phyloP scores from a whole-genome alignment of 164 flowering plant genomes.

The Chimonanthus praecox region DNA sequence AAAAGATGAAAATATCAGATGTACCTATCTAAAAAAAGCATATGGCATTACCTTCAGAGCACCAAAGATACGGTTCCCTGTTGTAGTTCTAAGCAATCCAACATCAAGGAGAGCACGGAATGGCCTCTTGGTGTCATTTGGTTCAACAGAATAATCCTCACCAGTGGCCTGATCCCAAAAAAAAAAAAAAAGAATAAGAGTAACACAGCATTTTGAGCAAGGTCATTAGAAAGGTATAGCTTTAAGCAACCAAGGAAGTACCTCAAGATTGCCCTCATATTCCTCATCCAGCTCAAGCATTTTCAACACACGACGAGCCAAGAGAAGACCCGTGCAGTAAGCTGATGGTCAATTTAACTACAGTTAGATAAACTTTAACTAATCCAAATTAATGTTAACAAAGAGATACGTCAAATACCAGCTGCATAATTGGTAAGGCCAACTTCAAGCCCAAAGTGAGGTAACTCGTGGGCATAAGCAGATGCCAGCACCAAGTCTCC shows the following conservation, averaged over 20 bases:
- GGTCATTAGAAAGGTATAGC: neutral
- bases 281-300: conserved; percentile 38
- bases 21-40: neutral
- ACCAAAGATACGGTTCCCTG: conserved; percentile 46
- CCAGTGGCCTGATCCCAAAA: conserved; percentile 30
- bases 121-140: conserved; percentile 38
- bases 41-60: conserved; percentile 34
- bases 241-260: neutral
- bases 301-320: conserved; percentile 46
- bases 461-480: conserved; percentile 82
- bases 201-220: neutral
- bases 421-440: conserved; percentile 96
- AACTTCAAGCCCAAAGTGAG: conserved; percentile 77
- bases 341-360: conserved; percentile 10
- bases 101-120: conserved; percentile 56
- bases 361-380: neutral
- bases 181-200: neutral
- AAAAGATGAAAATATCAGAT: neutral
- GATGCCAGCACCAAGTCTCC: conserved; percentile 83
- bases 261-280: conserved; percentile 44
- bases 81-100: conserved; percentile 43
- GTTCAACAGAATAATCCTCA: conserved; percentile 43
- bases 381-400: neutral
- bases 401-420: conserved; percentile 28
- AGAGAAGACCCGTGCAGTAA: conserved; percentile 42